A percentile compares a stretch with the other conserved stretches of the same genome.
Conservation (phyloP, 805 yeast species). For the Yarrowia sp. region DNA sequence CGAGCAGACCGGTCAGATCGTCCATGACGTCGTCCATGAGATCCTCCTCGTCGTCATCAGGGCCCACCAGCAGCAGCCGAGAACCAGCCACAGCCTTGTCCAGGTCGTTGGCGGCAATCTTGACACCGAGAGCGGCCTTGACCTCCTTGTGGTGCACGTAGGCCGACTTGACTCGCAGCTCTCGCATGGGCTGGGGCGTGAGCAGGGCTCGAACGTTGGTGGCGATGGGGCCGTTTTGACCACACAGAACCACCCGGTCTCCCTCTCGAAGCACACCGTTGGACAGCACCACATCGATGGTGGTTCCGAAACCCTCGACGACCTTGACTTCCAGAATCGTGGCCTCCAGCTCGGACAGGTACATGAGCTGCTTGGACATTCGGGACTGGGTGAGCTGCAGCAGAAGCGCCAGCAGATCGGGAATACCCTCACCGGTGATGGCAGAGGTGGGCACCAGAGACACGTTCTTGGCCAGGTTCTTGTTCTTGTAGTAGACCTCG, state of each 20-base stretch:
- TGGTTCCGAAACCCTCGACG: conserved; percentile 61
- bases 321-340: conserved; percentile 60
- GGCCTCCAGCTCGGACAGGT: conserved; percentile 91
- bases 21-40: conserved; percentile 98
- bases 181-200: conserved; percentile 98
- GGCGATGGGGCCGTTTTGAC: conserved; percentile 97
- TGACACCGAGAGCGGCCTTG: conserved; percentile 98
- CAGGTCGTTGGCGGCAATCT: conserved; percentile 96
- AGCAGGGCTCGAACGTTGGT: conserved; percentile 93
- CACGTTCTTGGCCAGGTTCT: conserved; percentile 89
- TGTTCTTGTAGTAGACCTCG: conserved; percentile 94
- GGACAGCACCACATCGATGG: conserved; percentile 97
- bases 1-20: conserved; percentile 91
- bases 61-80: conserved; percentile 90
- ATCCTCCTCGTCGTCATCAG: conserved; percentile 97
- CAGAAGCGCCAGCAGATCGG: conserved; percentile 94
- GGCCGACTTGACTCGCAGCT: conserved; percentile 94
- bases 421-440: conserved; percentile 99
- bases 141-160: conserved; percentile 97
- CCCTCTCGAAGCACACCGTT: conserved; percentile 96
- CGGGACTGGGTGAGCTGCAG: conserved; percentile 96
- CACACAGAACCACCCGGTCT: conserved; percentile 94
- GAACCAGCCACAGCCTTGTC: conserved; percentile 99
- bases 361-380: conserved; percentile 98
- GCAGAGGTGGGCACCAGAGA: conserved; percentile 99